Evolutionary conservation across 257 asterid genomes (phyloP).

Genomic region (Leonotis leonurus): DNA sequence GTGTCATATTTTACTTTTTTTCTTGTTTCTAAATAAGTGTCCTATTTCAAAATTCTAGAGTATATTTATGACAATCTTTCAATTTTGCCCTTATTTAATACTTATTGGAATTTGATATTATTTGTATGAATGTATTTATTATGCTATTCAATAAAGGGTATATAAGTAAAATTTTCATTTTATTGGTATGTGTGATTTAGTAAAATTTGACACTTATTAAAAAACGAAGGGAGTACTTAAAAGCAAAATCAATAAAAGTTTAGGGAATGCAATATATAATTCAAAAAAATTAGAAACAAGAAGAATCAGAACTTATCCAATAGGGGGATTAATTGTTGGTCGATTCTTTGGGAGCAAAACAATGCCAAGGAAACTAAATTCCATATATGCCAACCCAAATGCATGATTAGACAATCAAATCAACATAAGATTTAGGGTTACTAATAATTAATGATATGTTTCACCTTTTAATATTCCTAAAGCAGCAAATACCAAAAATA

Average conservation of each 20-base stretch:
- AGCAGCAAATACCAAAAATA: background rate
- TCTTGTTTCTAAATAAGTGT: too few relatives aligned
- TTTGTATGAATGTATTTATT: too few relatives aligned
- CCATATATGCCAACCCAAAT: slow-evolving; percentile 1
- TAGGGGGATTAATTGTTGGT: slow-evolving; percentile 3
- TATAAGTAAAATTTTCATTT: too few relatives aligned
- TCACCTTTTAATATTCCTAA: background rate
- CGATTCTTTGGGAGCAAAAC: slow-evolving; percentile 14
- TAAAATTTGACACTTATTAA: too few relatives aligned
- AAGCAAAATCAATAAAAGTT: background rate
- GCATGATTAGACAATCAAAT: slow-evolving; percentile 16
- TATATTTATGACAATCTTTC: too few relatives aligned
- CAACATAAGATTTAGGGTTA: slow-evolving; percentile 18
- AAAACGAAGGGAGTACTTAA: too few relatives aligned
- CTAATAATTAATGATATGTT: background rate
- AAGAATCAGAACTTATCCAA: background rate
- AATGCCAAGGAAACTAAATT: slow-evolving; percentile 11
- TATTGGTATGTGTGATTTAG: too few relatives aligned
- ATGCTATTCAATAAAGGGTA: too few relatives aligned
- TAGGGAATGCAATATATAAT: background rate
- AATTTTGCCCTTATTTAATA: too few relatives aligned
- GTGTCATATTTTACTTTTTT: too few relatives aligned
- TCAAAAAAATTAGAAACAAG: background rate
- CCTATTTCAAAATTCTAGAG: too few relatives aligned
- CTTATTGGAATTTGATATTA: too few relatives aligned